Base-by-base conservation (phyloP, 163 green algal species). In the Chlorella variabilis region DNA sequence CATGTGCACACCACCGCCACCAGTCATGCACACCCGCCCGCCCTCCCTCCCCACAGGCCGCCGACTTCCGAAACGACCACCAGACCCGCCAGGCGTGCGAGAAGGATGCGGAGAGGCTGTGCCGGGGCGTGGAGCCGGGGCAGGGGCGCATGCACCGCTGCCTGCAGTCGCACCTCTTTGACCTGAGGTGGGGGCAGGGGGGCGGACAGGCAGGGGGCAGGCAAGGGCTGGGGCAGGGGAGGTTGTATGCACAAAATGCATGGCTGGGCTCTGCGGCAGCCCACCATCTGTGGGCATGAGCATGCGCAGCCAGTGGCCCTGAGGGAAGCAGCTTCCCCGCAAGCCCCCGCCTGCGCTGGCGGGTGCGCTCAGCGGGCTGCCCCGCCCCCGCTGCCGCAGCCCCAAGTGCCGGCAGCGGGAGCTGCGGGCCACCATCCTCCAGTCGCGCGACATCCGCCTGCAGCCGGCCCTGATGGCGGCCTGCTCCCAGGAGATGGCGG, bases 391-490 rank as follows among this genome's bases (percentile, higher is more conserved):
- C n/a, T n/a, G n/a, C n/a, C n/a, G 73, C 54, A 80, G 73, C 56
- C 21, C n/a, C 29, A 13, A 48, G 41, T 97, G 93, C 79, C 77
- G 82, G 11, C 85, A 82, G 23, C 91, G 96, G 80, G 91, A 96
- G 85, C 75, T 89, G 51, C 93, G 94, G 83, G 87, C 96, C 25
- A 77, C 71, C 48, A 90, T 92, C 38, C 78, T 95, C 33, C 91
- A 97, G 87, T 90, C 90, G 39, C 78, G 89, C 4, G 92, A 96
- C 75, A 89, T 95, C 5, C 86, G 93, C 25, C 86, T 97, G 74
- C 79, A 87, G 33, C 93, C 93, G 1, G 93, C 91, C 82, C 86
- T 97, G 36, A 89, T 90, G 71, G 93, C 95, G 75, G 78, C 91
- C 5, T 97, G 93, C 87, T 92, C 88, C 5, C 89, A 93, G 76